These are phyloP conservation scores for Pecoramyces ruminantium DNA, from an alignment of 192 early-diverging fungal genomes.

Conservation along the genomic window DNA sequence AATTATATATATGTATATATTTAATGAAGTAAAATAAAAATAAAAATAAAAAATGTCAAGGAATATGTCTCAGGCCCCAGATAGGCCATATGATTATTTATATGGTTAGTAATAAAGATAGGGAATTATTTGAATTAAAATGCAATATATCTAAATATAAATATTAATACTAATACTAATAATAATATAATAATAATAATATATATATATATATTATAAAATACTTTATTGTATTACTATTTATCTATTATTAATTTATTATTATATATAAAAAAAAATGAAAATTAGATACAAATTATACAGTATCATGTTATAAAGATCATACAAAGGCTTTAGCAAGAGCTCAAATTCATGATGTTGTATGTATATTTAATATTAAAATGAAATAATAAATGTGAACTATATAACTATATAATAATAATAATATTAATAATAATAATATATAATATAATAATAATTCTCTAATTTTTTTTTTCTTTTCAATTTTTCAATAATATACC, in stretches of 20 bases:
- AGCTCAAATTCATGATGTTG: conserved; percentile 26
- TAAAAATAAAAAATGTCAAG: neutral
- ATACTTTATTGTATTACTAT: neutral
- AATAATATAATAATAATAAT: neutral
- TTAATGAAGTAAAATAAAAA: no score
- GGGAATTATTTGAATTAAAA: no score
- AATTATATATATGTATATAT: no score
- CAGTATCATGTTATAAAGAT: conserved; percentile 29
- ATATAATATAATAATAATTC: neutral
- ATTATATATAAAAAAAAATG: no score
- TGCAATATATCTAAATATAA: no score
- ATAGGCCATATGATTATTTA: conserved; percentile 35
- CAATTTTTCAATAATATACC: no score
- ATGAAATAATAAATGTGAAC: neutral
- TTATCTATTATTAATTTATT: no score
- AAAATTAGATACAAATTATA: conserved; percentile 25
- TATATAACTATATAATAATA: neutral
- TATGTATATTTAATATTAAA: conserved; percentile 3
- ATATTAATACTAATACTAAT: no score
- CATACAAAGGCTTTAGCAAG: conserved; percentile 21
- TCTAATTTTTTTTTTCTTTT: no score
- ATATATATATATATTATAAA: neutral
- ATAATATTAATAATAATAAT: neutral
- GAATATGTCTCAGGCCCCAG: neutral
- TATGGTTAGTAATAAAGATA: conserved; percentile 22